A percentile compares a stretch with the other conserved stretches of the same genome.
Evolutionary conservation across 2,329 filamentous ascomycete genomes (phyloP).

Genomic region (Metarhizium rileyi): DNA sequence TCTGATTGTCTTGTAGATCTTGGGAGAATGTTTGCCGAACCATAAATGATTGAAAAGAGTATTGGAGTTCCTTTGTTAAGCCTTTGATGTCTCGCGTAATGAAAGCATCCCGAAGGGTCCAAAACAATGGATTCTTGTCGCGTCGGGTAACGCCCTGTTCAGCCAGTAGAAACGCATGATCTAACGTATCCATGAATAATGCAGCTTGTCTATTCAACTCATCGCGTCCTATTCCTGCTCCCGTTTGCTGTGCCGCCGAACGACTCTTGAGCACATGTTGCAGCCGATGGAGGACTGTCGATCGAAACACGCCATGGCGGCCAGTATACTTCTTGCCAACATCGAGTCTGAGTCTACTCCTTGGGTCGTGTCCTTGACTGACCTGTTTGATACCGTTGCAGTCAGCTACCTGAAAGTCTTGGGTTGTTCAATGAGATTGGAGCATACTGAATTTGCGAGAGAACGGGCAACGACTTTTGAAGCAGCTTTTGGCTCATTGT

Average conservation of each 20-base stretch:
- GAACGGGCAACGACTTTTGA: conserved; percentile 9
- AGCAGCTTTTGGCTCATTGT: not conserved
- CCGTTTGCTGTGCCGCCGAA: conserved; percentile 14
- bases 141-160: conserved; percentile 26
- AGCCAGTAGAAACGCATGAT: conserved; percentile 36
- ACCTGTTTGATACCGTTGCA: conserved; percentile 12
- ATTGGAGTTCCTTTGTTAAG: conserved; percentile 50
- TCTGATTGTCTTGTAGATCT: conserved; percentile 48
- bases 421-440: not conserved
- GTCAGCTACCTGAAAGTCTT: conserved; percentile 1
- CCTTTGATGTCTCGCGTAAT: conserved; percentile 39
- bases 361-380: conserved; percentile 25
- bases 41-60: conserved; percentile 58
- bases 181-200: conserved; percentile 35
- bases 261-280: conserved; percentile 22
- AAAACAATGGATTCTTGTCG: conserved; percentile 44
- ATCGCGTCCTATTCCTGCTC: conserved; percentile 21
- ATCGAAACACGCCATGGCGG: conserved; percentile 22
- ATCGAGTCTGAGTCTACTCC: conserved; percentile 20
- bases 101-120: conserved; percentile 50
- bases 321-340: conserved; percentile 15
- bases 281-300: conserved; percentile 27
- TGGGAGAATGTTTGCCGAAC: conserved; percentile 47
- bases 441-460: conserved; percentile 18
- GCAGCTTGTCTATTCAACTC: conserved; percentile 35